phyloP scores from a whole-genome alignment of 2,329 filamentous ascomycete species.

The Colletotrichum sp. region DNA sequence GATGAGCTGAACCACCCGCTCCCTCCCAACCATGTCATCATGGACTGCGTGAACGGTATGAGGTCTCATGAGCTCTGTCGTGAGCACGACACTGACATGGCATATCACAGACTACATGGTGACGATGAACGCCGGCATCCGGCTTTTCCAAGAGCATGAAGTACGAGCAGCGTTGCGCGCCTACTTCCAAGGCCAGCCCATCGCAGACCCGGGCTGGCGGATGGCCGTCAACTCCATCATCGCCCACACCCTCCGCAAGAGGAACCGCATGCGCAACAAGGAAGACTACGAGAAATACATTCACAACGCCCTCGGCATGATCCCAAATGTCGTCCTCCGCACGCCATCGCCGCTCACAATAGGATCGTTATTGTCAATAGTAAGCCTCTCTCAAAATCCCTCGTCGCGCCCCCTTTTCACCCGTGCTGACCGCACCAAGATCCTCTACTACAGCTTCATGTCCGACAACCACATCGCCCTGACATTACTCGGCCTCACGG shows the following conservation, averaged over 20 bases:
- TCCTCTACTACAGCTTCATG: constrained; percentile 5
- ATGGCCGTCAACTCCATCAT: constrained; percentile 12
- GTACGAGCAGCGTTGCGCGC: constrained; percentile 1
- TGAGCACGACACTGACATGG: not conserved
- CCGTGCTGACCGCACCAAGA: not conserved
- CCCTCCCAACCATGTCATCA: constrained; percentile 13
- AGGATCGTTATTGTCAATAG: not conserved
- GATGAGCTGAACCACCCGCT: constrained; percentile 7
- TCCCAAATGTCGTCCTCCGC: constrained; percentile 3
- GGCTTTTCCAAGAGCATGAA: constrained; percentile 10
- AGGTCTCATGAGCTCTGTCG: not conserved
- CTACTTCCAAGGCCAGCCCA: constrained; percentile 11
- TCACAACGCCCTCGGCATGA: constrained; percentile 10
- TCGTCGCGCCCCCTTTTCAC: not conserved
- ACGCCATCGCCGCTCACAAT: constrained; percentile 2
- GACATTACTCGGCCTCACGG: not conserved
- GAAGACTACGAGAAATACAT: constrained; percentile 16
- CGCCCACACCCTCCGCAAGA: not conserved
- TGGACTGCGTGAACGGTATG: constrained; percentile 14
- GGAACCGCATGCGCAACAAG: constrained; percentile 4
- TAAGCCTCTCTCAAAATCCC: not conserved
- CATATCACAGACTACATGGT: not conserved
- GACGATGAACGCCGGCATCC: not conserved
- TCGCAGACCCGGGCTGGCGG: constrained; percentile 2
- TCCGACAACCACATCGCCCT: constrained; percentile 10